Evolutionary conservation across 2,329 filamentous ascomycete genomes (phyloP), one percentile per base, ranked within the genome.

Genomic region (Talaromyces amestolkiae): DNA sequence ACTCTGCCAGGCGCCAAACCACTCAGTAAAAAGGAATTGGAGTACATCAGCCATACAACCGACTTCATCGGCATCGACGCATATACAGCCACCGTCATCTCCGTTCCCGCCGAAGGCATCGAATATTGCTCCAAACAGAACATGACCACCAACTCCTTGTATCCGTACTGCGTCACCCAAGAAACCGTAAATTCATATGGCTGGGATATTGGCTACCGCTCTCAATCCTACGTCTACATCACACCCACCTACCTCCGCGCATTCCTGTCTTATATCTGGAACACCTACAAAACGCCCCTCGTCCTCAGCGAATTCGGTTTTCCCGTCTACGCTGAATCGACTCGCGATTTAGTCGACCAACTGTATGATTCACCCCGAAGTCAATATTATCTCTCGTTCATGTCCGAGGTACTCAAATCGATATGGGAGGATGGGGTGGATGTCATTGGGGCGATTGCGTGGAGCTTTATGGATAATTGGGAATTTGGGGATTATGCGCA

Each of bases 211-310:
- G 86, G 86, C 22, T 86, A 87, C 67, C 77, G 80, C 13, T 86
- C 84, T 2, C 76, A 85, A 39, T 79, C 79, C 2, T 86, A 87
- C 70, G 81, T 85, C n/a, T 87, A 87, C 73, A 83, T 84, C 39
- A 84, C 86, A 0, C 86, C 86, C 0, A 72, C 70, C 0, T 70
- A 75, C 43, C 69, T 76, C 35, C 73, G 74, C 4, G 80, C 79
- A 2, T 87, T 86, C 68, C 79, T 89, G 4, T 82, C 78, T 68
- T 88, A 87, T 70, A 75, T 89, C 2, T 86, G 82, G 79, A 87
- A 87, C 72, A 87, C 83, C 0, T 89, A 83, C 78, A 80, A 75
- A 37, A 72, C 74, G 0, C 83, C 83, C 0, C 74, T 87, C 5
- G 51, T 79, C 3, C 71, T 80, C 45, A 80, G 81, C 7, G 86